These are phyloP conservation scores for Flaveria floridana DNA, from an alignment of 140 eudicot genomes.

Conservation along the genomic window DNA sequence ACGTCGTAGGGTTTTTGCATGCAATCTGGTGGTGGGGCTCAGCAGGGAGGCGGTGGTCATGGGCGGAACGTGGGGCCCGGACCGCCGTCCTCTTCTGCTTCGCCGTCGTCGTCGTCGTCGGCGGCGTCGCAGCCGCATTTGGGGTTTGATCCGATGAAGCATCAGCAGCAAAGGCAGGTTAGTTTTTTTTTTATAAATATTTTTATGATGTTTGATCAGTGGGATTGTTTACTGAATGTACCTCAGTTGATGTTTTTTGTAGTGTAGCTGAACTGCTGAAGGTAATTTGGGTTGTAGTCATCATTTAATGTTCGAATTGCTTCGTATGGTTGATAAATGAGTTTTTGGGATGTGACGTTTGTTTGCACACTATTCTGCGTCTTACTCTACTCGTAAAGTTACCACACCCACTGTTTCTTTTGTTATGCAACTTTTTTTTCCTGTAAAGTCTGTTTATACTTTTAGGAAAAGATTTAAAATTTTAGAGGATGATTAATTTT, in stretches of 20 bases:
- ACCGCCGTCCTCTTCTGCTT: slow-evolving; percentile 65
- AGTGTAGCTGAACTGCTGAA: background rate
- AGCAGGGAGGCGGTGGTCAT: slow-evolving; percentile 59
- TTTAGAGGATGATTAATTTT: background rate
- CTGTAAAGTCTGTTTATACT: background rate
- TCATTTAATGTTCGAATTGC: slow-evolving; percentile 5
- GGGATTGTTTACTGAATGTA: background rate
- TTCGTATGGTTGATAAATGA: background rate
- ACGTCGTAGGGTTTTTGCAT: slow-evolving; percentile 34
- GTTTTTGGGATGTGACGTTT: background rate
- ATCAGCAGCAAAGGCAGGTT: slow-evolving; percentile 79
- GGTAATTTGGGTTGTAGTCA: background rate
- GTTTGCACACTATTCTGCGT: background rate
- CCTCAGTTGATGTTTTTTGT: background rate
- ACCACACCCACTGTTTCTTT: background rate
- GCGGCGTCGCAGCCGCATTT: slow-evolving; percentile 56
- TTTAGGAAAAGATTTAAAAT: slow-evolving; percentile 1
- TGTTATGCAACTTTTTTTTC: slow-evolving; percentile 1
- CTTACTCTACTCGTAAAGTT: no score
- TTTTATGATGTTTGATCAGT: background rate
- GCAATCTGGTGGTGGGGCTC: slow-evolving; percentile 78
- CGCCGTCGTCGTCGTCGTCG: slow-evolving; percentile 84
- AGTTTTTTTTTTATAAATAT: slow-evolving; percentile 20
- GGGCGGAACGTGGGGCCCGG: slow-evolving; percentile 57
- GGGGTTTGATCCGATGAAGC: slow-evolving; percentile 63